Conservation (phyloP, 108 stramenopile genomes). For the Mediolabrus comicus region DNA sequence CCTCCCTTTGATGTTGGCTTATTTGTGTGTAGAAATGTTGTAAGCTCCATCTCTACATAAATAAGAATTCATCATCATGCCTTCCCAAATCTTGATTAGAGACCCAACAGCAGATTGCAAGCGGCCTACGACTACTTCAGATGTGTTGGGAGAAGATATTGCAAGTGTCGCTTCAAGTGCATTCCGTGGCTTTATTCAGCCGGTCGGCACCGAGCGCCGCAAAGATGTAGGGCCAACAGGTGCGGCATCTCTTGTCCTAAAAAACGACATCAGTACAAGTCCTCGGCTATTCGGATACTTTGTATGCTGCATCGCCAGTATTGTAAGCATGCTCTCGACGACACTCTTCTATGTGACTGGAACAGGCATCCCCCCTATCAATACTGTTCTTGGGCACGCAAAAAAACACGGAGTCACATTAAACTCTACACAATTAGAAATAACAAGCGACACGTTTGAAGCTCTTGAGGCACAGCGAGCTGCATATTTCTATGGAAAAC, state of each 20-base stretch:
- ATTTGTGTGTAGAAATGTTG: too few species aligned
- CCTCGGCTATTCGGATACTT: conserved; percentile 25
- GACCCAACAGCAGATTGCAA: not conserved
- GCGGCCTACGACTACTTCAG: not conserved
- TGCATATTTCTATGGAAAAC: conserved; percentile 6
- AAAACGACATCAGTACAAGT: conserved; percentile 25
- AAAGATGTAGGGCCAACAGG: not conserved
- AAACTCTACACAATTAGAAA: not conserved
- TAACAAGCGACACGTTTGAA: not conserved
- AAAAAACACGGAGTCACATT: not conserved
- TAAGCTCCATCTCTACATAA: too few species aligned
- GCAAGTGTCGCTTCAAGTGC: not conserved
- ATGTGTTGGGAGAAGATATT: not conserved
- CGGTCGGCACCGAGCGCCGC: not conserved
- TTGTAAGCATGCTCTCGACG: conserved; percentile 16
- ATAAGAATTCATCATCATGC: conserved; percentile 18
- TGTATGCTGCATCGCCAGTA: conserved; percentile 16
- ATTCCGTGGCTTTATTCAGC: not conserved
- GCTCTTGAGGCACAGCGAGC: not conserved
- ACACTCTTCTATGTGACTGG: conserved; percentile 22
- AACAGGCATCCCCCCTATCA: not conserved
- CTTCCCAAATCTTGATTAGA: conserved; percentile 15
- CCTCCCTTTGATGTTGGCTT: too few species aligned
- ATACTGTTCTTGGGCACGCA: not conserved
- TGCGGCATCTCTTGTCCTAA: not conserved